Percentiles rank a stretch among this genome's conserved stretches.
Evolutionary conservation across 192 early-diverging fungal species (phyloP).

Genomic region (Coemansia sp.): DNA sequence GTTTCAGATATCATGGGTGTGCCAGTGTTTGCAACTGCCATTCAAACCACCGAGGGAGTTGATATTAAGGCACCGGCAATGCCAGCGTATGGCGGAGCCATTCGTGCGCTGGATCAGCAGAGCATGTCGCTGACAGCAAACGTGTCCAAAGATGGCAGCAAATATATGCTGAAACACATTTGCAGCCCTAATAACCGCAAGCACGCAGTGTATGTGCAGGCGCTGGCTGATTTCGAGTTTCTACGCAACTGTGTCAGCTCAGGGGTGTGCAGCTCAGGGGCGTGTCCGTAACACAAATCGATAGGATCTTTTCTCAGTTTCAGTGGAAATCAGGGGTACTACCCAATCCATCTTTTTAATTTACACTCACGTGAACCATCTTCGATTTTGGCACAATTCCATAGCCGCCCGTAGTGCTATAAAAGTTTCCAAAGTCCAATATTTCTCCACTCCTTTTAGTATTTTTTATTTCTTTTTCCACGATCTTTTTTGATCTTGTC

Average conservation of each 20-base stretch:
- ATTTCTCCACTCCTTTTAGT: not conserved
- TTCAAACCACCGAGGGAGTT: not conserved
- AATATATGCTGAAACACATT: conserved; percentile 16
- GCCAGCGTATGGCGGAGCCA: conserved; percentile 44
- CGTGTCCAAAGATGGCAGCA: not conserved
- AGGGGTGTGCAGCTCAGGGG: not conserved
- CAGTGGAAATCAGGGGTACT: too few relatives aligned
- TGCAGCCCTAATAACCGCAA: conserved; percentile 8
- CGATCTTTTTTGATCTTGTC: not conserved
- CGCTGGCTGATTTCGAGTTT: conserved; percentile 30
- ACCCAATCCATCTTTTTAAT: not conserved
- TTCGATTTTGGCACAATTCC: not conserved
- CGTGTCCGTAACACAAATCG: not conserved
- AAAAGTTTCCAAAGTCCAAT: not conserved
- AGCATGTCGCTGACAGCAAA: not conserved
- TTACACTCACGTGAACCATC: not conserved
- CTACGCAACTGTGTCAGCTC: conserved; percentile 23
- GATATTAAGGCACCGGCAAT: conserved; percentile 25
- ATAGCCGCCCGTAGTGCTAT: not conserved
- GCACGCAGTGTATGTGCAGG: conserved; percentile 19
- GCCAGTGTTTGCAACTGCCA: conserved; percentile 53
- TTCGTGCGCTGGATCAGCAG: conserved; percentile 17
- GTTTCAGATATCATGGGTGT: conserved; percentile 74
- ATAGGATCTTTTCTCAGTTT: too few relatives aligned
- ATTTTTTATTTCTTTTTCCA: conserved; percentile 1